Evolutionary conservation across 2,329 filamentous ascomycete genomes (phyloP), one percentile per base, ranked within the genome.

Genomic region (Macrophomina phaseolina): DNA sequence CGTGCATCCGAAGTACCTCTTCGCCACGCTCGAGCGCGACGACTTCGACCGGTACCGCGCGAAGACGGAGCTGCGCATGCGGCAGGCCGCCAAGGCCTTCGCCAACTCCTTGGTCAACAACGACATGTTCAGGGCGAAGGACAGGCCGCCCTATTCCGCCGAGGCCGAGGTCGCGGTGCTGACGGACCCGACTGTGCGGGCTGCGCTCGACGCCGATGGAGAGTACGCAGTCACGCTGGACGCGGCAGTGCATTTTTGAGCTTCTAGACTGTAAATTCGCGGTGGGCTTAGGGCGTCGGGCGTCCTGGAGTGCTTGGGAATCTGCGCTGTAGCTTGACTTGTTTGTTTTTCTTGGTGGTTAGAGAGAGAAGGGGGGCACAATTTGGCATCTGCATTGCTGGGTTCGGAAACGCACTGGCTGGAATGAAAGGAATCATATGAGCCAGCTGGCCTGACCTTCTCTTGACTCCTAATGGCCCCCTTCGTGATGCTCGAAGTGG

Each of bases 1-100:
- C 0, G 76, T 82, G 0, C 70, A 76, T 16, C 76, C 80, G 0
- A 74, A 70, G 49, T 80, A 76, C 67, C 52, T 55, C 32, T 55
- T 55, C n/a, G 52, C 52, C 4, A 64, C 46, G n/a, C 30, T 53
- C 4, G 60, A 46, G 11, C 34, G 49, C n/a, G 65, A 67, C 5
- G 60, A 30, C n/a, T 68, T 60, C 42, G 46, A 12, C 1, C 46
- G 16, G 9, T 68, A 68, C 32, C 16, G 18, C 2, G 30, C 28
- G 18, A 67, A 65, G 51, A 45, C 60, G 40, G 23, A 40, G n/a
- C 34, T 12, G 14, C 52, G 67, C 49, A 38, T 62, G 56, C 32
- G 66, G 32, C 65, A 61, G 16, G 67, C 67, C 2, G 62, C 66
- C 46, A 53, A 66, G 34, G 46, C 46, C 32, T 68, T 65, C 30